Conservation (phyloP, 768 basidiomycete species). For the Leccinum olivaceopallidum region DNA sequence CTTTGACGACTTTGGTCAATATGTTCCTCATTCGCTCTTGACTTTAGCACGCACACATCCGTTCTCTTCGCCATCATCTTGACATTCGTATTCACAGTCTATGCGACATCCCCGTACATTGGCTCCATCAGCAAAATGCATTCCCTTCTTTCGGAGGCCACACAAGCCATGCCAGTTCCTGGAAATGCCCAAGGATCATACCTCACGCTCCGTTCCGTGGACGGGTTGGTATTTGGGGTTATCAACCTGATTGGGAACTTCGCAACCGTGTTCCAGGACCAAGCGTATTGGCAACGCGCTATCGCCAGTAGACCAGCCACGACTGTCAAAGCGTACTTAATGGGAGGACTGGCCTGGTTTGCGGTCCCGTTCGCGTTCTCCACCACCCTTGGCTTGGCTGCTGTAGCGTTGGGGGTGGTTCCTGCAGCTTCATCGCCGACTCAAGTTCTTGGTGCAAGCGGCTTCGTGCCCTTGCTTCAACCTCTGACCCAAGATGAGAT, state of each 20-base stretch:
- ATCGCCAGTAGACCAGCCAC: conserved; percentile 82
- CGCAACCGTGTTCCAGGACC: conserved; percentile 60
- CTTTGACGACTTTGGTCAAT: background rate
- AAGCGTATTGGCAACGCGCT: conserved; percentile 91
- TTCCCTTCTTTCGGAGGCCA: conserved; percentile 64
- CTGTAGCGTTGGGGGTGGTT: conserved; percentile 70
- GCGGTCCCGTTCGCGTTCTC: conserved; percentile 86
- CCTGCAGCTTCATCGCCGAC: conserved; percentile 29
- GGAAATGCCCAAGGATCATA: conserved; percentile 90
- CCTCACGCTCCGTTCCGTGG: conserved; percentile 74
- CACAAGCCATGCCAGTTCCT: conserved; percentile 55
- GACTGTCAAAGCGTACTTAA: conserved; percentile 89
- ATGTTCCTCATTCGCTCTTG: background rate
- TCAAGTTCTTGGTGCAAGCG: conserved; percentile 50
- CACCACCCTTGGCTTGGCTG: conserved; percentile 84
- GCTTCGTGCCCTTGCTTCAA: conserved; percentile 41
- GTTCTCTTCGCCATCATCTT: conserved; percentile 89
- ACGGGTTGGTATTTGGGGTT: conserved; percentile 80
- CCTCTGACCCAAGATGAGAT: conserved; percentile 61
- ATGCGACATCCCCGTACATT: conserved; percentile 76
- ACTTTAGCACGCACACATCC: conserved; percentile 74
- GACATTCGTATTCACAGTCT: conserved; percentile 75
- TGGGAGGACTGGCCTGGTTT: conserved; percentile 92
- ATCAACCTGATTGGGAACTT: conserved; percentile 91
- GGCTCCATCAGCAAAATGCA: conserved; percentile 81